Evolutionary conservation across 768 basidiomycete genomes (phyloP).

Genomic region (Xerocomellus intermedius): DNA sequence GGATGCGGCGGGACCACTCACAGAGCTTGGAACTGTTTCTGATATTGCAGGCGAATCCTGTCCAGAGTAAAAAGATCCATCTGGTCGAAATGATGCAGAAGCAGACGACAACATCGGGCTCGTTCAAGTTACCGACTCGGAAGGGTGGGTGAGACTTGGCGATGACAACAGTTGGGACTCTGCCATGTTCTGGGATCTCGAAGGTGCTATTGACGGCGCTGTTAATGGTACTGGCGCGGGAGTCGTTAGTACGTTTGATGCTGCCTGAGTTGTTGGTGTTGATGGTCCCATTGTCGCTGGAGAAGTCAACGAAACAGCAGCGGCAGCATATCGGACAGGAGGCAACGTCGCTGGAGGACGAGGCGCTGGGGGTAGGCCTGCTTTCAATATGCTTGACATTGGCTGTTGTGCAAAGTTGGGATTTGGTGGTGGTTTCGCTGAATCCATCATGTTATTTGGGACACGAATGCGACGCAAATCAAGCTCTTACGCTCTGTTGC

Average conservation of each 20-base stretch:
- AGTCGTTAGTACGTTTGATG: constrained; percentile 31
- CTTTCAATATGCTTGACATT: constrained; percentile 72
- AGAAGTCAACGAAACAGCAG: constrained; percentile 35
- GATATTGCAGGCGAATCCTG: constrained; percentile 74
- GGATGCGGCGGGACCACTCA: constrained; percentile 48
- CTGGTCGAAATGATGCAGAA: constrained; percentile 57
- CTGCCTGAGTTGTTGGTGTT: constrained; percentile 37
- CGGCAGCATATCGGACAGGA: constrained; percentile 89
- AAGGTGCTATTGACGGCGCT: constrained; percentile 38
- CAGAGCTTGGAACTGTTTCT: constrained; percentile 51
- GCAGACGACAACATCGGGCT: constrained; percentile 82
- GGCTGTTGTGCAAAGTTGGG: constrained; percentile 82
- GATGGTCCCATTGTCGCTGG: constrained; percentile 22
- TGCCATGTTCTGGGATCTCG: constrained; percentile 31
- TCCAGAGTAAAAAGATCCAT: constrained; percentile 68
- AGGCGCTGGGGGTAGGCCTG: constrained; percentile 57
- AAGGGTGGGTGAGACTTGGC: constrained; percentile 83
- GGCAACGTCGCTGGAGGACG: constrained; percentile 57
- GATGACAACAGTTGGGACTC: constrained; percentile 54
- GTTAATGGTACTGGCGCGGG: constrained; percentile 41
- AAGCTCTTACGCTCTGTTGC: constrained; percentile 52
- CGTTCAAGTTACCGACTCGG: too few relatives aligned
- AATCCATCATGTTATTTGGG: constrained; percentile 6
- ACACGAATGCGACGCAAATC: background rate
- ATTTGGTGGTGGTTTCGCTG: constrained; percentile 70